These are phyloP conservation scores for Apium graveolens DNA, from an alignment of 129 eudicot genomes.

Conservation along the genomic window DNA sequence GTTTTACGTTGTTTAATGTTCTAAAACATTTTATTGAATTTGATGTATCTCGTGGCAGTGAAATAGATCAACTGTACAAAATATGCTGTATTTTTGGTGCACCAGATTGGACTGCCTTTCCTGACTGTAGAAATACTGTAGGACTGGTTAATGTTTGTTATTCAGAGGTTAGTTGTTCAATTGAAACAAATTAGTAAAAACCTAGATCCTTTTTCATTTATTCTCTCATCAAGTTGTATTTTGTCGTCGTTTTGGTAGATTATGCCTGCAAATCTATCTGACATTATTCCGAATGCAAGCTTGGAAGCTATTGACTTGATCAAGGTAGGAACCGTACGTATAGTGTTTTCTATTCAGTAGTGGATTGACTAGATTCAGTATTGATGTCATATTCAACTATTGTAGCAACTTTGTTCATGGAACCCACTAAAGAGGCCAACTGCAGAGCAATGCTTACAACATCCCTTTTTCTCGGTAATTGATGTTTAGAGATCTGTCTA, in stretches of 20 bases:
- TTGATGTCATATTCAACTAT: conserved; percentile 8
- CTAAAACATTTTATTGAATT: not conserved
- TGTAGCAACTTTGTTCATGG: conserved; percentile 87
- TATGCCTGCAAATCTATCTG: conserved; percentile 62
- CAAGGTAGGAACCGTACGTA: conserved; percentile 35
- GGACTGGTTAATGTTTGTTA: conserved; percentile 42
- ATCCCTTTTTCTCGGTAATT: conserved; percentile 86
- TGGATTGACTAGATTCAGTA: conserved; percentile 7
- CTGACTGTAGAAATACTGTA: conserved; percentile 55
- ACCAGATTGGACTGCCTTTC: conserved; percentile 71
- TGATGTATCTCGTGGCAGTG: conserved; percentile 50
- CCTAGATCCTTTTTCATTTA: not conserved
- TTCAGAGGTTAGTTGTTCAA: conserved; percentile 40
- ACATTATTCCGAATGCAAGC: conserved; percentile 76
- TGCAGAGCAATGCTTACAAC: conserved; percentile 78
- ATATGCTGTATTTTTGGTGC: conserved; percentile 83
- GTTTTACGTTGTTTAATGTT: not conserved
- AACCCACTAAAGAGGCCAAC: conserved; percentile 90
- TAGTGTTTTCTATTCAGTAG: not conserved
- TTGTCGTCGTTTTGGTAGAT: conserved; percentile 37
- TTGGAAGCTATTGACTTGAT: conserved; percentile 81
- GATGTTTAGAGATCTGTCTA: conserved; percentile 11
- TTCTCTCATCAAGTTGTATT: not conserved
- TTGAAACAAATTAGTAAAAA: conserved; percentile 2
- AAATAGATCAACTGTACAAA: conserved; percentile 85